Evolutionary conservation across 2,329 filamentous ascomycete genomes (phyloP), one percentile per base, ranked within the genome.

Genomic region (Fusarium dimerum): DNA sequence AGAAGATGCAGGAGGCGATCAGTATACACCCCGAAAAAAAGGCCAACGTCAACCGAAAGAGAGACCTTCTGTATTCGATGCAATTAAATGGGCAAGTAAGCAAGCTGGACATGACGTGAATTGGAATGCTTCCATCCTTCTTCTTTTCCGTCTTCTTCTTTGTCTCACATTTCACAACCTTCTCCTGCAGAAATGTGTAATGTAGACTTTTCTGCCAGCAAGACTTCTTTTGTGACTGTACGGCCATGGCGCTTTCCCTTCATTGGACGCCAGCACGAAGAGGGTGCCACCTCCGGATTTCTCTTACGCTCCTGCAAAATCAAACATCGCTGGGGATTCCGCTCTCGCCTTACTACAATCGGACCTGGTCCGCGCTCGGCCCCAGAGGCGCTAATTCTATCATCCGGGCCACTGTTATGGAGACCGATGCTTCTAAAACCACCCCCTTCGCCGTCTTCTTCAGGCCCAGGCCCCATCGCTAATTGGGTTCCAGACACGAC

Each of bases 231-330:
- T 36, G 13, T 10, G 4, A 15, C 13, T 36, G 32, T 36, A 36
- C 32, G 11, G 10, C 5, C 32, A 36, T 36, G 10, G 10, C 32
- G 9, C 5, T 12, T 9, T 11, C 32, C 13, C 32, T 11, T 9
- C 32, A 15, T 11, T 36, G 32, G 32, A 63, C 43, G 46, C 49
- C 51, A 56, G 57, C 59, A 56, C 58, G 47, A 58, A 42, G 20
- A 26, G 20, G 50, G 53, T 56, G 55, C 55, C 60, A 59, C 58
- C 60, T 63, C 60, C 53, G 57, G 60, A 63, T 57, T 56, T 47
- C 32, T 42, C 49, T 54, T 48, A 15, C 13, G 32, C 32, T 36
- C 32, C 32, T 36, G 13, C 32, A 15, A 26, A 26, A 26, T 26
- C 20, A 26, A 26, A 26, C 32, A 36, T 36, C 13, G 32, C 32